Evolutionary conservation across 2,329 filamentous ascomycete species (phyloP), one percentile per base, ranked within the genome.

Genomic region (Aspergillus fumigatiaffinis): DNA sequence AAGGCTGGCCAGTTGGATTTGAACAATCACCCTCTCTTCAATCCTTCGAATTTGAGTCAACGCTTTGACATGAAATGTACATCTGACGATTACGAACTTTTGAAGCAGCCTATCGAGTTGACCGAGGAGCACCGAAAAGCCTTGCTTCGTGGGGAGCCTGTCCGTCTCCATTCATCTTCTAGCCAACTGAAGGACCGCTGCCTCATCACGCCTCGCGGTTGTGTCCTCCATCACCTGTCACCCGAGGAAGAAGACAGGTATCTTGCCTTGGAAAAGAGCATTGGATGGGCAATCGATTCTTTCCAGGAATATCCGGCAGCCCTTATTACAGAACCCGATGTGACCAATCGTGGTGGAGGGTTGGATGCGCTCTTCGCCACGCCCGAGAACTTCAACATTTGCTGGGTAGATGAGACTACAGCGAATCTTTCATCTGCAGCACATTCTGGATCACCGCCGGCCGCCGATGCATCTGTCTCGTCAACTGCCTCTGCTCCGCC

Each of bases 181-280:
- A 67, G 66, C 32, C 62, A 69, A 44, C 63, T 78, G n/a, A 76
- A 78, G 52, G 67, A 72, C 28, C 71, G 75, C 38, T 76, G 75
- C 53, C 64, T 80, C 26, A 75, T 80, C 53, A 79, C 74, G 10
- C 77, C 79, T 12, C 70, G 72, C 25, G 78, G 78, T 2, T 75
- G 72, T 53, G 71, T 79, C 3, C 66, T 80, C 25, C 73, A 74
- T 47, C 77, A 80, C 60, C 63, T 81, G 12, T 74, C 73, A 4
- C 60, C 67, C 2, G 76, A 77, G n/a, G 78, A 80, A 62, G 77
- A 78, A 58, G 72, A 78, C 20, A 72, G 71, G 23, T 77, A 79
- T 46, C 68, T 80, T 1, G 71, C 71, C n/a, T 66, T 80, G 6
- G 76, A 80, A 60, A 76, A 75, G 56, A 70, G 66, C 53, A 66